Evolutionary conservation across 2,329 filamentous ascomycete genomes (phyloP).

Genomic region (Colletotrichum sansevieriae): DNA sequence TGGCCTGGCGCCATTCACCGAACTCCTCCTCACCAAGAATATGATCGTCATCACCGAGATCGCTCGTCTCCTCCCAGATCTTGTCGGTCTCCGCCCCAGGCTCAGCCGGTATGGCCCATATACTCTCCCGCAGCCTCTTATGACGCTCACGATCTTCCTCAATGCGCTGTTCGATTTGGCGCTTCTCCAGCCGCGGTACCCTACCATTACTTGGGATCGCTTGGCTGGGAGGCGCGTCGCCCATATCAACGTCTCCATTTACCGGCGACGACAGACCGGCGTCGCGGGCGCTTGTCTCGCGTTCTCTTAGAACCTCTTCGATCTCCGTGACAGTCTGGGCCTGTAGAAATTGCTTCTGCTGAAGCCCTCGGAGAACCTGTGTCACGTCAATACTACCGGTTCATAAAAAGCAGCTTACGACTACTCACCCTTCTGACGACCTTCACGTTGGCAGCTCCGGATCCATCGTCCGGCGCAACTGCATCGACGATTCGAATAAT

Average conservation of each 20-base stretch:
- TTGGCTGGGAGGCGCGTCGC: slow-evolving; percentile 57
- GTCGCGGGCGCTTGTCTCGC: slow-evolving; percentile 75
- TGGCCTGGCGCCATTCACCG: slow-evolving; percentile 57
- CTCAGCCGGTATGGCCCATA: slow-evolving; percentile 85
- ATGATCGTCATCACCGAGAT: slow-evolving; percentile 89
- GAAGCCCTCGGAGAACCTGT: slow-evolving; percentile 77
- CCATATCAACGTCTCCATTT: slow-evolving; percentile 56
- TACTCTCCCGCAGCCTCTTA: slow-evolving; percentile 90
- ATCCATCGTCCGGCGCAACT: slow-evolving; percentile 87
- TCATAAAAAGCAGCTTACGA: background rate
- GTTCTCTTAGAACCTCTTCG: slow-evolving; percentile 84
- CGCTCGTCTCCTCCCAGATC: slow-evolving; percentile 89
- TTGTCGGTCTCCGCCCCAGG: slow-evolving; percentile 79
- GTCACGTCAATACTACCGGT: slow-evolving; percentile 19
- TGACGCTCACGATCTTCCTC: slow-evolving; percentile 97
- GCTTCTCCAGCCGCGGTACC: slow-evolving; percentile 74
- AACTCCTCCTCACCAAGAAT: slow-evolving; percentile 81
- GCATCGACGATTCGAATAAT: slow-evolving; percentile 92
- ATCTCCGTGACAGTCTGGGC: slow-evolving; percentile 82
- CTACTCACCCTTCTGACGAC: slow-evolving; percentile 82
- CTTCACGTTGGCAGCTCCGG: slow-evolving; percentile 92
- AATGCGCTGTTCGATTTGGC: slow-evolving; percentile 93
- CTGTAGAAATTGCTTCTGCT: slow-evolving; percentile 79
- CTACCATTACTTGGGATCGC: slow-evolving; percentile 53
- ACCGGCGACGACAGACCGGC: slow-evolving; percentile 64